Conservation (phyloP, 495 filamentous ascomycete genomes). For the Darksidea phi region DNA sequence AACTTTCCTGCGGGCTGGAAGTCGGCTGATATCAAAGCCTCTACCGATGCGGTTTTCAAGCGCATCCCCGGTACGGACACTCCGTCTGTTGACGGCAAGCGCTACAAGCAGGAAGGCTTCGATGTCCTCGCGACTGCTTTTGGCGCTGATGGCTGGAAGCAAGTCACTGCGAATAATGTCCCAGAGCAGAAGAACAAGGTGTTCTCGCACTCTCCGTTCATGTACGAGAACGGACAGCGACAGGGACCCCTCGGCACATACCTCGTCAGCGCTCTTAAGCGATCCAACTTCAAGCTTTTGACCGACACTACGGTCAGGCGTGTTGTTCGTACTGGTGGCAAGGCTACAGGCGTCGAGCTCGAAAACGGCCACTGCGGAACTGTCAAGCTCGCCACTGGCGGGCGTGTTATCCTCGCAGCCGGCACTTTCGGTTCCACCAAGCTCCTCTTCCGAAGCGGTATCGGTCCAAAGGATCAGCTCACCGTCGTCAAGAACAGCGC, state of each 20-base stretch:
- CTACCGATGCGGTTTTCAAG: conserved; percentile 60
- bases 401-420: conserved; percentile 66
- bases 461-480: conserved; percentile 43
- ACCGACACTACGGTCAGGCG: conserved; percentile 65
- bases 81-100: conserved; percentile 66
- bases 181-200: conserved; percentile 67
- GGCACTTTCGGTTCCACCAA: conserved; percentile 74
- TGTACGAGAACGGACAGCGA: conserved; percentile 65
- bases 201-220: conserved; percentile 66
- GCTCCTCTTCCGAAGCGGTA: conserved; percentile 54
- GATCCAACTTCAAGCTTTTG: conserved; percentile 66
- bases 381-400: conserved; percentile 58
- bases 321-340: conserved; percentile 60
- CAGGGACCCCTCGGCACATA: conserved; percentile 74
- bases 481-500: conserved; percentile 38
- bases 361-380: conserved; percentile 58
- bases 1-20: conserved; percentile 76
- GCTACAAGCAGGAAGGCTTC: conserved; percentile 67
- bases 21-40: conserved; percentile 57
- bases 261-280: conserved; percentile 59
- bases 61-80: conserved; percentile 68
- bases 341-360: conserved; percentile 67
- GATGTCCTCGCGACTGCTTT: conserved; percentile 60
- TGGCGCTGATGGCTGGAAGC: conserved; percentile 57
- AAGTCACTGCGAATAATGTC: conserved; percentile 58